These are phyloP conservation scores for Didymella lethalis DNA, from an alignment of 2,329 filamentous ascomycete genomes.

Conservation along the genomic window DNA sequence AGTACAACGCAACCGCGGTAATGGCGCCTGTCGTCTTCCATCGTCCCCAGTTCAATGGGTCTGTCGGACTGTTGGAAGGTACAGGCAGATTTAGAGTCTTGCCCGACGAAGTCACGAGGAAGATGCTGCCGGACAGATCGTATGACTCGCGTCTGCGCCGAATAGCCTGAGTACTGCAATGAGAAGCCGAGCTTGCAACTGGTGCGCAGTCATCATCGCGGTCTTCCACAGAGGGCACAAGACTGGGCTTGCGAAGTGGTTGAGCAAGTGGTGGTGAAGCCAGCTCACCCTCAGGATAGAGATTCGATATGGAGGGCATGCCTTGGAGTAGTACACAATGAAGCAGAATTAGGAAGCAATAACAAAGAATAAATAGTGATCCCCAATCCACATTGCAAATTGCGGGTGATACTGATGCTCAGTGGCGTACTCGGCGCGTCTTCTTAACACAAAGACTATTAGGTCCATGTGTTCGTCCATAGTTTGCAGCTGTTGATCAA, in stretches of 20 bases:
- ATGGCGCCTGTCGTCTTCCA: constrained; percentile 34
- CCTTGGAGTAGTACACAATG: neutral
- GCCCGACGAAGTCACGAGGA: constrained; percentile 35
- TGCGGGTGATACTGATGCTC: neutral
- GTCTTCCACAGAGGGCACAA: constrained; percentile 15
- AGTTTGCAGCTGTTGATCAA: neutral
- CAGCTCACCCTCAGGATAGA: constrained; percentile 29
- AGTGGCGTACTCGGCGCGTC: neutral
- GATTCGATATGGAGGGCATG: constrained; percentile 3
- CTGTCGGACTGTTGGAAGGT: constrained; percentile 34
- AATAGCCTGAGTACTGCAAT: neutral
- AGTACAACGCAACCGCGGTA: constrained; percentile 27
- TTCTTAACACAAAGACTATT: neutral
- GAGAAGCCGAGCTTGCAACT: constrained; percentile 2
- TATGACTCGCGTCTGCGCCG: constrained; percentile 38
- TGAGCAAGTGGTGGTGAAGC: constrained; percentile 24
- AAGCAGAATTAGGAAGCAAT: neutral
- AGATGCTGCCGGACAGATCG: constrained; percentile 35
- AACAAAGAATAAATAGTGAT: neutral
- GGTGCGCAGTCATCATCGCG: neutral
- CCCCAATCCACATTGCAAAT: neutral
- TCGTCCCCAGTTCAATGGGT: constrained; percentile 37
- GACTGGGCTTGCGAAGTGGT: constrained; percentile 24
- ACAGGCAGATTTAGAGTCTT: constrained; percentile 35
- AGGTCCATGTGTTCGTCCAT: constrained; percentile 1